Conservation (phyloP, 2,329 filamentous ascomycete genomes). For the Aureobasidium sp. region DNA sequence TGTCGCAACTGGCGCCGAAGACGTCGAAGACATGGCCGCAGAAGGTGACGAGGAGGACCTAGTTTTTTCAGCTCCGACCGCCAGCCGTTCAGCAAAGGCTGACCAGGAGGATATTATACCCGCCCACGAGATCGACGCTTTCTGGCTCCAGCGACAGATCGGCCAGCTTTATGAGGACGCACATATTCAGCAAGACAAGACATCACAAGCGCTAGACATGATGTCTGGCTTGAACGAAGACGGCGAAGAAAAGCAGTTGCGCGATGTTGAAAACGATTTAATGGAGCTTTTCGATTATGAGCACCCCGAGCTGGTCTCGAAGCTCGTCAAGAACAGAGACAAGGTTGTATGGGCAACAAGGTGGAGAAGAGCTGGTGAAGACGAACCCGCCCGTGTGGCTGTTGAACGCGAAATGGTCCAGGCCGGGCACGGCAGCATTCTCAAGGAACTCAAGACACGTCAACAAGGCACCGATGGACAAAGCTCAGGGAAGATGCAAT, state of each 20-base stretch:
- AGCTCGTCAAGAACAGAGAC: slow-evolving; percentile 83
- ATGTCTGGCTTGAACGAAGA: slow-evolving; percentile 66
- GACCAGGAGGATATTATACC: slow-evolving; percentile 53
- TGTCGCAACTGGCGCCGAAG: slow-evolving; percentile 40
- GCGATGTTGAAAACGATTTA: slow-evolving; percentile 94
- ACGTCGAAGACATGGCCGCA: slow-evolving; percentile 28
- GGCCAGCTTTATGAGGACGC: slow-evolving; percentile 83
- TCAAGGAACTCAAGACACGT: slow-evolving; percentile 81
- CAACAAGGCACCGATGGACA: slow-evolving; percentile 52
- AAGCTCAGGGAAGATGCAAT: slow-evolving; percentile 67
- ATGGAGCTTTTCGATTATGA: slow-evolving; percentile 99
- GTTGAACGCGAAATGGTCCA: slow-evolving; percentile 89
- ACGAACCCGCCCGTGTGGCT: slow-evolving; percentile 62
- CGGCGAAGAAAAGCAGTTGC: slow-evolving; percentile 74
- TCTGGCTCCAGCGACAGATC: slow-evolving; percentile 92
- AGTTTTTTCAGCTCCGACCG: slow-evolving; percentile 57
- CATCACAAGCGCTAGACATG: slow-evolving; percentile 72
- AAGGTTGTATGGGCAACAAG: slow-evolving; percentile 94
- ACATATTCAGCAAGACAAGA: slow-evolving; percentile 90
- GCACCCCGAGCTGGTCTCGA: slow-evolving; percentile 84
- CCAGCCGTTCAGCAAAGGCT: slow-evolving; percentile 34
- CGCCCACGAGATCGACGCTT: slow-evolving; percentile 89
- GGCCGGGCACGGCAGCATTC: slow-evolving; percentile 75
- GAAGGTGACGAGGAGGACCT: slow-evolving; percentile 64
- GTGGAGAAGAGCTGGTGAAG: slow-evolving; percentile 74